Evolutionary conservation across 768 basidiomycete genomes (phyloP).

Genomic region (Lactifluus volemus): DNA sequence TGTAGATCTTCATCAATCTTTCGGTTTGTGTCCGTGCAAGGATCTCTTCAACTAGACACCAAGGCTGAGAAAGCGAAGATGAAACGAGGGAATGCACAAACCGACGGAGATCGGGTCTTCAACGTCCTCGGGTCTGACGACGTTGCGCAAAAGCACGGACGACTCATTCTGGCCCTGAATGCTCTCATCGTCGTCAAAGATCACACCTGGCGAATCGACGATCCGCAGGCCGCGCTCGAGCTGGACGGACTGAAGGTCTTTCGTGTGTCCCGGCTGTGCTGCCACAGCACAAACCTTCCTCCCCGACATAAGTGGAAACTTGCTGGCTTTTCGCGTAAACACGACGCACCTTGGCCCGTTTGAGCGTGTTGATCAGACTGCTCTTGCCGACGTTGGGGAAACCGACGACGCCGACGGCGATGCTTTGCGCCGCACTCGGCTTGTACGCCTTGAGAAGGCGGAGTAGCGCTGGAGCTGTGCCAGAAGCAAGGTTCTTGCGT

Average conservation of each 20-base stretch:
- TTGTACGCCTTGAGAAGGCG: conserved; percentile 80
- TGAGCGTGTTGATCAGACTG: conserved; percentile 86
- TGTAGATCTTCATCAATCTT: conserved; percentile 79
- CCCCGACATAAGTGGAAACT: neutral
- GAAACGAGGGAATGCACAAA: conserved; percentile 29
- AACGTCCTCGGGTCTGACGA: conserved; percentile 84
- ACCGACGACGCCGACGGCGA: conserved; percentile 88
- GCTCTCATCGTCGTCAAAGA: conserved; percentile 73
- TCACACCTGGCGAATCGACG: conserved; percentile 95
- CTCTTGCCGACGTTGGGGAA: conserved; percentile 98
- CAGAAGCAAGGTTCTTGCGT: conserved; percentile 70
- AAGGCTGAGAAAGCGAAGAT: neutral
- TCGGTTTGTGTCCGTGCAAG: conserved; percentile 57
- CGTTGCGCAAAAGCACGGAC: conserved; percentile 75
- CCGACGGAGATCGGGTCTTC: conserved; percentile 87
- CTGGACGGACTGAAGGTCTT: conserved; percentile 83
- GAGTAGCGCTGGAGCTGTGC: conserved; percentile 67
- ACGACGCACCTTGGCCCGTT: conserved; percentile 58
- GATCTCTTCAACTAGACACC: conserved; percentile 75
- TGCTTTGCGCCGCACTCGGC: conserved; percentile 50
- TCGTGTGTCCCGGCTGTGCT: conserved; percentile 90
- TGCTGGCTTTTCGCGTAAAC: neutral
- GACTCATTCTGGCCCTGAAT: conserved; percentile 36
- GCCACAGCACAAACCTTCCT: conserved; percentile 84
- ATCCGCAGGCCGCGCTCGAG: conserved; percentile 89